These are phyloP conservation scores for Penicillium janthinellum DNA, from an alignment of 2,329 filamentous ascomycete species.

Conservation along the genomic window DNA sequence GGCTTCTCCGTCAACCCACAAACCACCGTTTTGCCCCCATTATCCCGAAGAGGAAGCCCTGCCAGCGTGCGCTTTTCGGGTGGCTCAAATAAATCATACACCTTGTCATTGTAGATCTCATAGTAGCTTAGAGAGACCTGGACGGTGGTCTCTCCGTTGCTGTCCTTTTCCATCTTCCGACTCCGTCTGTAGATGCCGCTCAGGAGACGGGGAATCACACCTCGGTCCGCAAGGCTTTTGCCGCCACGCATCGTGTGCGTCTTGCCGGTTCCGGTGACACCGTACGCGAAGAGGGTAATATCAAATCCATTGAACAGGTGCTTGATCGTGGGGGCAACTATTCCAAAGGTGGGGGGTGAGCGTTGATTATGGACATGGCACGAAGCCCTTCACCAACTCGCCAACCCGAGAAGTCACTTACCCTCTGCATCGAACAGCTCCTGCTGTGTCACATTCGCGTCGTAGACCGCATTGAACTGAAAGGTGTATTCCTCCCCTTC, in stretches of 20 bases:
- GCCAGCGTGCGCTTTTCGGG: conserved; percentile 82
- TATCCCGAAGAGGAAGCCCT: conserved; percentile 80
- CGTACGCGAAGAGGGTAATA: conserved; percentile 89
- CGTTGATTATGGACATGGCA: conserved; percentile 6
- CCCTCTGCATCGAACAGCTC: conserved; percentile 87
- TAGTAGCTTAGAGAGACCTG: conserved; percentile 84
- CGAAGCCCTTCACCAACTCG: background rate
- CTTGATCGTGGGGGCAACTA: conserved; percentile 87
- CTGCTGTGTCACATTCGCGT: conserved; percentile 76
- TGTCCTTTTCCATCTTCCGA: conserved; percentile 82
- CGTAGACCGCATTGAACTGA: conserved; percentile 92
- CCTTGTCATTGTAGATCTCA: conserved; percentile 96
- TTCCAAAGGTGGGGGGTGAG: conserved; percentile 16
- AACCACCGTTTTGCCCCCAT: conserved; percentile 82
- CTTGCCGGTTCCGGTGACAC: conserved; percentile 90
- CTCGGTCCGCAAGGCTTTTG: conserved; percentile 79
- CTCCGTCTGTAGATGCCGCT: conserved; percentile 83
- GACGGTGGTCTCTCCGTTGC: conserved; percentile 68
- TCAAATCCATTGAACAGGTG: conserved; percentile 84
- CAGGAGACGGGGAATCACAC: conserved; percentile 82
- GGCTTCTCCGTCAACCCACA: conserved; percentile 81
- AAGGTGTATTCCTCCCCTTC: conserved; percentile 89
- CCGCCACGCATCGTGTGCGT: conserved; percentile 96
- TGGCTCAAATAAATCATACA: conserved; percentile 85
- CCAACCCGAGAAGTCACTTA: conserved; percentile 45